Conservation (phyloP, 2,329 filamentous ascomycete species). For the Paracamarosporium sp. region DNA sequence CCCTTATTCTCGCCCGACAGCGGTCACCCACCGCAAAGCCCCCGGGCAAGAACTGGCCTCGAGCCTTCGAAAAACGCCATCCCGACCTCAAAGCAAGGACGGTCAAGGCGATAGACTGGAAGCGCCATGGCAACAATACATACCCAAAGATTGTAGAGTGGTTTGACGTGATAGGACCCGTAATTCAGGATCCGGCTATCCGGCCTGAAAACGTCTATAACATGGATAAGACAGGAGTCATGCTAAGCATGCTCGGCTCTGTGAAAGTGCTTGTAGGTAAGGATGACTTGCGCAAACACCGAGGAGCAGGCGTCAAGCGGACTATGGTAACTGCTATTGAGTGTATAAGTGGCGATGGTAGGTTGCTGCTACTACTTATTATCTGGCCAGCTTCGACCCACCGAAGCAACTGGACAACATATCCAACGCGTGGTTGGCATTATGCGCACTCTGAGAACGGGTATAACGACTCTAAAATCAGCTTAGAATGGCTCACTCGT, state of each 20-base stretch:
- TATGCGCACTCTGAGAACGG: slow-evolving; percentile 15
- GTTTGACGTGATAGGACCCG: slow-evolving; percentile 11
- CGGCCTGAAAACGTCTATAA: slow-evolving; percentile 24
- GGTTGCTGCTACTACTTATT: slow-evolving; percentile 12
- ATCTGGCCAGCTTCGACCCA: slow-evolving; percentile 19
- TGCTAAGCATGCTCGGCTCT: slow-evolving; percentile 11
- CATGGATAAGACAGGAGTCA: slow-evolving; percentile 6
- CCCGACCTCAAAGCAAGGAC: slow-evolving; percentile 16
- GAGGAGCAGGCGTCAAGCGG: slow-evolving; percentile 6
- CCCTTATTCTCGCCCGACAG: slow-evolving; percentile 9
- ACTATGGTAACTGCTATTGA: slow-evolving; percentile 18
- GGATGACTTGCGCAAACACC: not conserved
- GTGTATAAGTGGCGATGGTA: slow-evolving; percentile 17
- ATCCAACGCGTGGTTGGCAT: slow-evolving; percentile 20
- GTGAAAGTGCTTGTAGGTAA: not conserved
- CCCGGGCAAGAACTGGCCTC: slow-evolving; percentile 2
- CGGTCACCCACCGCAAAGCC: not conserved
- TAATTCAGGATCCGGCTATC: slow-evolving; percentile 14
- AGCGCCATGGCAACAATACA: slow-evolving; percentile 20
- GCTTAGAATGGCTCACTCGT: slow-evolving; percentile 37
- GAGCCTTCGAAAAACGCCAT: not conserved
- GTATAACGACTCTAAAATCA: slow-evolving; percentile 37
- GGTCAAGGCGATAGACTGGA: slow-evolving; percentile 17
- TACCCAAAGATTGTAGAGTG: slow-evolving; percentile 5
- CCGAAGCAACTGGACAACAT: slow-evolving; percentile 16